Evolutionary conservation across 257 asterid species (phyloP), one percentile per base, ranked within the genome.

Genomic region (Ilex aquifolium): DNA sequence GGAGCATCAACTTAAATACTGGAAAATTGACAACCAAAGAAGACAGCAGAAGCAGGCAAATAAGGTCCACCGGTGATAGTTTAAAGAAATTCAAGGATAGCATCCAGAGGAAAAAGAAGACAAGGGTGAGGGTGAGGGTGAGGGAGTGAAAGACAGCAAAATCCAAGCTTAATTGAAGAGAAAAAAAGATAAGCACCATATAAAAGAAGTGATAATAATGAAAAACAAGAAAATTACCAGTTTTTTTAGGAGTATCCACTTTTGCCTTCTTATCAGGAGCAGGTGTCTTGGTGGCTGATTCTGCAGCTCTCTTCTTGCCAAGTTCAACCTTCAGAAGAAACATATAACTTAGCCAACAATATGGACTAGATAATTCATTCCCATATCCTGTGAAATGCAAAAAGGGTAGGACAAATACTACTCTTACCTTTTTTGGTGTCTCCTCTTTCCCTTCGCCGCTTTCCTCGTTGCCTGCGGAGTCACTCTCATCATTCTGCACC

Each of bases 391-490:
- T 30, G 31, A 44, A 4, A 44, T 48, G 44, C 51, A 32, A 63
- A 63, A 44, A 12, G 10, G 30, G 50, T 32, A 27, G 44, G 62
- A 44, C 13, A 44, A n/a, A 12, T 13, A 39, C 8, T 44, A 7
- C 40, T 15, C 29, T 15, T 73, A 91, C 98, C 96, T 88, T 92
- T 78, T 79, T 78, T 7, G 91, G 96, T 0, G 95, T 89, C 77
- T 85, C 99, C 65, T 92, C 94, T 15, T 82, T 95, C 30, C 80
- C 75, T 32, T 83, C 91, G 46, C 66, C 85, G 32, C 85, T 75
- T 14, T 81, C 87, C 4, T 78, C 86, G 4, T 65, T 64, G 7
- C 42, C 80, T n/a, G 55, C 83, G 52, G 73, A 72, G 48, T 70
- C 80, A 55, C 42, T 59, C 13, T 46, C 52, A 46, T 46, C 42